Conservation (phyloP, 108 stramenopile species). For the Cylindrotheca closterium region DNA sequence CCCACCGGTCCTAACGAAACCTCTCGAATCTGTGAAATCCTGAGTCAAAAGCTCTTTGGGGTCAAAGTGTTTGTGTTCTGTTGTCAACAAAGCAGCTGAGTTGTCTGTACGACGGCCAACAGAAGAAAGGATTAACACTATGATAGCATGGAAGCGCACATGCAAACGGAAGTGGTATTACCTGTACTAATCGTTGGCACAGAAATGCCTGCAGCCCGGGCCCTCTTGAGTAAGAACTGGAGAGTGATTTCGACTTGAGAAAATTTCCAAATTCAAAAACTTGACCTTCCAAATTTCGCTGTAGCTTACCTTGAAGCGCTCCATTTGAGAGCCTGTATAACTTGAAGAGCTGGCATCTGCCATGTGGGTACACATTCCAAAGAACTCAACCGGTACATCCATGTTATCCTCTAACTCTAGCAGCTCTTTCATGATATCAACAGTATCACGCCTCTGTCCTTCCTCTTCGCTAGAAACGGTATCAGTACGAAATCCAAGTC, state of each 20-base stretch:
- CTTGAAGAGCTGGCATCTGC: slow-evolving; percentile 64
- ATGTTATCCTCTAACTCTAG: slow-evolving; percentile 46
- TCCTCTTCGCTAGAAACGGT: slow-evolving; percentile 28
- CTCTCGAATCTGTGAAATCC: slow-evolving; percentile 39
- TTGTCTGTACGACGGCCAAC: slow-evolving; percentile 38
- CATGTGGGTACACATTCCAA: slow-evolving; percentile 82
- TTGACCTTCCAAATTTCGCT: too few species aligned
- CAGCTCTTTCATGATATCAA: slow-evolving; percentile 58
- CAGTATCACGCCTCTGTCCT: slow-evolving; percentile 39
- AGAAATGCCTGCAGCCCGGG: slow-evolving; percentile 52
- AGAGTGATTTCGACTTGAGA: too few species aligned
- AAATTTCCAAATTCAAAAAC: too few species aligned
- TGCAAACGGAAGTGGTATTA: too few species aligned
- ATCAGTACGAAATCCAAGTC: slow-evolving; percentile 61
- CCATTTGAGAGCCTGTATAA: slow-evolving; percentile 63
- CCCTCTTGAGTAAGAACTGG: slow-evolving; percentile 41
- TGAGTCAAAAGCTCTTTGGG: slow-evolving; percentile 49
- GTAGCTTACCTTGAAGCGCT: slow-evolving; percentile 30
- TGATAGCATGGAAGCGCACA: too few species aligned
- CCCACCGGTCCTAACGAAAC: slow-evolving; percentile 67
- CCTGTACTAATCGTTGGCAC: slow-evolving; percentile 46
- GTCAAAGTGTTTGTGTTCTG: slow-evolving; percentile 57
- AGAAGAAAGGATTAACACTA: slow-evolving; percentile 14
- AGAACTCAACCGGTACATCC: slow-evolving; percentile 63
- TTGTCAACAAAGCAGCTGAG: slow-evolving; percentile 56